These are phyloP conservation scores for Achaetomium macrosporum DNA, from an alignment of 2,329 filamentous ascomycete species.

Conservation along the genomic window DNA sequence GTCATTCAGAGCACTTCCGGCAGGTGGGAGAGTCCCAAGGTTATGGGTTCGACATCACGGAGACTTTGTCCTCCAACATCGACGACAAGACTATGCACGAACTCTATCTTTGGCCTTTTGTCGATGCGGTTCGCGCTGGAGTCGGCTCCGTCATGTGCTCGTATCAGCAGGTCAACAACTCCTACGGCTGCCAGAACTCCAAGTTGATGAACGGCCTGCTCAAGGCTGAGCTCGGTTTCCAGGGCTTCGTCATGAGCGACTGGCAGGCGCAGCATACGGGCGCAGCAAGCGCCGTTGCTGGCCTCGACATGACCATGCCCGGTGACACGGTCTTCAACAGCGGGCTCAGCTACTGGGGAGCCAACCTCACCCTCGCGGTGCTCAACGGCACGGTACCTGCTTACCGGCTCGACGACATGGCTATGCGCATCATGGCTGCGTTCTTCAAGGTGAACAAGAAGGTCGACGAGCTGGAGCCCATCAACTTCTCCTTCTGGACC, in stretches of 20 bases:
- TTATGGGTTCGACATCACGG: constrained; percentile 58
- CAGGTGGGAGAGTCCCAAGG: constrained; percentile 50
- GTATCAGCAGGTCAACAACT: constrained; percentile 62
- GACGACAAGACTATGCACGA: constrained; percentile 58
- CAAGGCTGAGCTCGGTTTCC: constrained; percentile 61
- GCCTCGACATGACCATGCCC: constrained; percentile 84
- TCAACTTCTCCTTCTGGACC: constrained; percentile 90
- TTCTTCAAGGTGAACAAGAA: constrained; percentile 61
- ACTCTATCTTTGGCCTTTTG: constrained; percentile 59
- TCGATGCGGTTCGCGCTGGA: constrained; percentile 53
- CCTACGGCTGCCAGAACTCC: constrained; percentile 61
- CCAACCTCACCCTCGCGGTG: constrained; percentile 81
- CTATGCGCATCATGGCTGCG: constrained; percentile 70
- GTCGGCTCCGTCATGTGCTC: constrained; percentile 46
- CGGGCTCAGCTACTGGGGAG: constrained; percentile 71
- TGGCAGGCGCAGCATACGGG: constrained; percentile 64
- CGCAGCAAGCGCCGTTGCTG: constrained; percentile 59
- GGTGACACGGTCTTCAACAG: constrained; percentile 74
- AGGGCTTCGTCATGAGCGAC: constrained; percentile 56
- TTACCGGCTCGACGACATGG: constrained; percentile 89
- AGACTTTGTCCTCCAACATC: constrained; percentile 47
- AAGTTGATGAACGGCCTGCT: constrained; percentile 56
- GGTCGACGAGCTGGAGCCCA: constrained; percentile 40
- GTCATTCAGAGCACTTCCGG: constrained; percentile 59
- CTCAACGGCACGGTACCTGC: constrained; percentile 84